Conservation (phyloP, 352 stramenopile species). For the Pythium chondricola region DNA sequence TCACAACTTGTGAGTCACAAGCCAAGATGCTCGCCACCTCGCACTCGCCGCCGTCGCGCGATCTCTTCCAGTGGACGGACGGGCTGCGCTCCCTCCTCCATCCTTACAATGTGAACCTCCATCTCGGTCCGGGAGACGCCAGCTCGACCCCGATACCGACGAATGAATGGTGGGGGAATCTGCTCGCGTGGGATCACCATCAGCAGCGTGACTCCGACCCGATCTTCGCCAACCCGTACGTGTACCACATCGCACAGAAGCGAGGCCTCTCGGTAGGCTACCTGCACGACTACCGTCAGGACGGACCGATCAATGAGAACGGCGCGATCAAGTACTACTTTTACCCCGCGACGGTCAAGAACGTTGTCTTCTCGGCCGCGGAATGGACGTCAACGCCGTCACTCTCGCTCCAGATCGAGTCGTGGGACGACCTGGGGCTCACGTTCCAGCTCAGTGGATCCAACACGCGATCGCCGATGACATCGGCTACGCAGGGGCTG, state of each 20-base stretch:
- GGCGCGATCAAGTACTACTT: slow-evolving; percentile 82
- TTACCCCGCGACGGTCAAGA: slow-evolving; percentile 68
- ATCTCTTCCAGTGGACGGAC: slow-evolving; percentile 40
- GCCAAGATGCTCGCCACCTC: slow-evolving; percentile 10
- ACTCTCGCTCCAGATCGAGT: slow-evolving; percentile 36
- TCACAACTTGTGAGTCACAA: neutral
- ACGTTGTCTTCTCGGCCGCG: slow-evolving; percentile 57
- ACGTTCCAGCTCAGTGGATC: slow-evolving; percentile 30
- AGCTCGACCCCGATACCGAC: slow-evolving; percentile 47
- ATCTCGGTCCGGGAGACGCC: no score
- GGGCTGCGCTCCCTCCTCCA: slow-evolving; percentile 43
- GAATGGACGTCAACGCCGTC: slow-evolving; percentile 24
- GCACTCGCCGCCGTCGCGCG: slow-evolving; percentile 20
- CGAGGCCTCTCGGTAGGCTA: slow-evolving; percentile 61
- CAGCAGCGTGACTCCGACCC: slow-evolving; percentile 53
- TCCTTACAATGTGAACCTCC: slow-evolving; percentile 33
- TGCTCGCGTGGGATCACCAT: slow-evolving; percentile 46
- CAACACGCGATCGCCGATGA: neutral
- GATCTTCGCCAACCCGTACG: slow-evolving; percentile 68
- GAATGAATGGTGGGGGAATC: slow-evolving; percentile 84
- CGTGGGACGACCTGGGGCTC: slow-evolving; percentile 74
- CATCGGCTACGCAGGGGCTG: slow-evolving; percentile 10
- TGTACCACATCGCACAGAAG: slow-evolving; percentile 45
- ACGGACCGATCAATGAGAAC: slow-evolving; percentile 72
- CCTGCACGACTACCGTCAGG: slow-evolving; percentile 60